These are phyloP conservation scores for Nakazawaea anatomiae DNA, from an alignment of 805 yeast genomes.

Conservation along the genomic window DNA sequence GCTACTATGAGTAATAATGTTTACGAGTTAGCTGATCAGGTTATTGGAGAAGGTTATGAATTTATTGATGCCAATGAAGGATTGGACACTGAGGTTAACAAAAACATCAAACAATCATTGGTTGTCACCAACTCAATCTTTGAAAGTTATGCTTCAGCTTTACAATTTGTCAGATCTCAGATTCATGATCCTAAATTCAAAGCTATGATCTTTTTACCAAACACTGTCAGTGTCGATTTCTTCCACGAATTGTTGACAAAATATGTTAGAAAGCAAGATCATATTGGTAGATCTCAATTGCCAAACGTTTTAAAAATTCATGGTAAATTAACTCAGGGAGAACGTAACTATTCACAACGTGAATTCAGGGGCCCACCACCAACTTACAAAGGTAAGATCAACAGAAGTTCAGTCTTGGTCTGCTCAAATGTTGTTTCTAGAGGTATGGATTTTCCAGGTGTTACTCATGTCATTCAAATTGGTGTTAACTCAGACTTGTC, in stretches of 20 bases:
- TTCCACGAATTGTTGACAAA: constrained; percentile 37
- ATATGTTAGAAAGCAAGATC: constrained; percentile 15
- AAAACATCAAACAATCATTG: constrained; percentile 65
- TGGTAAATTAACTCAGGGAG: constrained; percentile 67
- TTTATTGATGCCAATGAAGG: constrained; percentile 75
- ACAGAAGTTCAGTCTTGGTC: constrained; percentile 51
- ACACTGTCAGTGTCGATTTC: constrained; percentile 62
- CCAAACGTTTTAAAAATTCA: constrained; percentile 37
- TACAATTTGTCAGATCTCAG: constrained; percentile 39
- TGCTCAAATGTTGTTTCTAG: constrained; percentile 94
- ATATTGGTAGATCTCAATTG: constrained; percentile 2
- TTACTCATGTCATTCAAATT: constrained; percentile 78
- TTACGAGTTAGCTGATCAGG: constrained; percentile 52
- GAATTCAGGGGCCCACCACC: constrained; percentile 18
- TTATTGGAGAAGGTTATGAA: constrained; percentile 46
- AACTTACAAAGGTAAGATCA: background rate
- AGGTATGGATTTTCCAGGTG: constrained; percentile 92
- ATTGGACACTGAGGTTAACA: constrained; percentile 57
- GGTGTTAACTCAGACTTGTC: constrained; percentile 70
- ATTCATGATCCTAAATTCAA: constrained; percentile 45
- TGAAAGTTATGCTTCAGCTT: constrained; percentile 55
- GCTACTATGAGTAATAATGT: constrained; percentile 81
- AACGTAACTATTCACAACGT: constrained; percentile 36
- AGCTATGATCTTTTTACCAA: constrained; percentile 79
- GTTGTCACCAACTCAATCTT: constrained; percentile 48